phyloP scores from a whole-genome alignment of 257 asterid genomes.

The Catharanthus roseus region DNA sequence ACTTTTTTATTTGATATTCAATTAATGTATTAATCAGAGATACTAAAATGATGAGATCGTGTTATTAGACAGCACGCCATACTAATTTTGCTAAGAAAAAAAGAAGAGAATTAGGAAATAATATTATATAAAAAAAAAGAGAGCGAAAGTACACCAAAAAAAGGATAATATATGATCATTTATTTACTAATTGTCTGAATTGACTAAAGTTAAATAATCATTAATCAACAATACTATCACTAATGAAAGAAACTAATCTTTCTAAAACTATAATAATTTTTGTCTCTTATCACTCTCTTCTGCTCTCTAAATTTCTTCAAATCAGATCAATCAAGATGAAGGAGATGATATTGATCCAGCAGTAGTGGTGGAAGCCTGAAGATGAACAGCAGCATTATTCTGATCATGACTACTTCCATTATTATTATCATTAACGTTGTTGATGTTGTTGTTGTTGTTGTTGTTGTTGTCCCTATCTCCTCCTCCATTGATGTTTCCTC shows the following conservation, averaged over 20 bases:
- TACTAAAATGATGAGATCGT: no score
- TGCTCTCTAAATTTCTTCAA: no score
- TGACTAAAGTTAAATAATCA: slow-evolving; percentile 9
- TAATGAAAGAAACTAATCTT: background rate
- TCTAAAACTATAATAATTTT: background rate
- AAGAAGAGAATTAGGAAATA: no score
- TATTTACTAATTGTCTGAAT: slow-evolving; percentile 3
- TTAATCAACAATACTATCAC: background rate
- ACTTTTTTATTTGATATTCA: no score
- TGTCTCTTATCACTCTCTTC: background rate
- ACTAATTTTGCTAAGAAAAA: no score
- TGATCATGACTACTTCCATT: background rate
- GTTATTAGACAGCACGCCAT: no score
- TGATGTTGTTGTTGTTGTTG: slow-evolving; percentile 3
- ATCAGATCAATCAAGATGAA: slow-evolving; percentile 16
- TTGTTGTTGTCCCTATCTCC: no score
- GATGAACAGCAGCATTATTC: slow-evolving; percentile 15
- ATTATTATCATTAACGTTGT: slow-evolving; percentile 2
- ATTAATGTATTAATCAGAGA: no score
- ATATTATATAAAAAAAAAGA: background rate
- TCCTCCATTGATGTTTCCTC: background rate
- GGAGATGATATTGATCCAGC: slow-evolving; percentile 23
- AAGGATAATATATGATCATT: background rate
- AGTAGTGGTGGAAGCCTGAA: slow-evolving; percentile 12
- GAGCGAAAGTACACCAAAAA: background rate